Evolutionary conservation across 371 early-diverging fungal species (phyloP), one percentile per base, ranked within the genome.

Genomic region (Zopfochytrium polystomum): DNA sequence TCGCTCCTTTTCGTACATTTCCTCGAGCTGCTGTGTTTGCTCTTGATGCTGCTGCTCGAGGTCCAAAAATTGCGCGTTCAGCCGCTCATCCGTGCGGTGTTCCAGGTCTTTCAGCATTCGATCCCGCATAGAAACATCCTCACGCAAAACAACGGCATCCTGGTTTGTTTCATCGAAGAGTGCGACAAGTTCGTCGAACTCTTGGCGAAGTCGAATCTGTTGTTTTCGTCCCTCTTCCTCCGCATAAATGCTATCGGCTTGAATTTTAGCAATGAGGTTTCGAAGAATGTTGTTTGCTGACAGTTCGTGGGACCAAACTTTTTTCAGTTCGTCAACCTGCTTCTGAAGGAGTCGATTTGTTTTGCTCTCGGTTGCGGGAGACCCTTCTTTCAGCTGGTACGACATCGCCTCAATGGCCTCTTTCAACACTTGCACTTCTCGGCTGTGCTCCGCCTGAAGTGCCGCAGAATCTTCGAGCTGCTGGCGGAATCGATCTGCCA

Each of bases 231-330:
- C 55, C n/a, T 68, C 64, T 22, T 71, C 44, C 38, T 70, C 69
- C 4, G 64, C 65, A 2, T 32, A 59, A 47, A 71, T 60, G 20
- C 60, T 60, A 15, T 76, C 77, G 18, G 65, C 63, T 49, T 73
- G 74, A 0, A 72, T 63, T 52, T 73, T 71, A 11, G 60, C 66
- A 34, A 76, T 66, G 49, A 76, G 49, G 45, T 67, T 64, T 1
- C 77, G 71, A 2, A 76, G 60, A 25, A 67, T 57, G 42, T 58
- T 61, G 51, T 73, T 73, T 25, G 74, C 74, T 7, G 64, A 31
- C 1, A 69, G 63, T 57, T 76, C 74, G 33, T 73, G 77, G 2
- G 66, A 63, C 74, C 77, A 76, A 26, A 72, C 63, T 44, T 70
- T 73, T 50, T 70, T 65, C 30, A 76, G 60, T 63, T 76, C 77